Evolutionary conservation across 257 asterid species (phyloP), one percentile per base, ranked within the genome.

Genomic region (Echium plantagineum): DNA sequence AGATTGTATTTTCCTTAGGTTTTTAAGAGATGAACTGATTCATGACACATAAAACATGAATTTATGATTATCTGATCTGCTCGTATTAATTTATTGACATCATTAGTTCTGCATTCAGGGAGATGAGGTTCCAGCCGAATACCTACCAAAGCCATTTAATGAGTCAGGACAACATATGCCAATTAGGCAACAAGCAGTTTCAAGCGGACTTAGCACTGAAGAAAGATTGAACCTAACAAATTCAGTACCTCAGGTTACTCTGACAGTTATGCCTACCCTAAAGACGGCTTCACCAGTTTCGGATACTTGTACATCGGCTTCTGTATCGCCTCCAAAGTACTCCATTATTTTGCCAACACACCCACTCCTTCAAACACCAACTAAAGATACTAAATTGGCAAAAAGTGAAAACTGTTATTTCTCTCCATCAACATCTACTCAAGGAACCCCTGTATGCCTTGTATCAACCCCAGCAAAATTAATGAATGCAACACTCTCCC

Each of bases 61-160:
- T 24, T 18, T 10, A 6, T 28, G 6, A 17, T 53, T 53, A 15
- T 13, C 20, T 55, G 9, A 56, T 63, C 15, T 35, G 32, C 19
- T 3, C 8, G 19, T 52, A 9, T 18, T 51, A 58, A 52, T 60
- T 31, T 21, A 22, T 56, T 5, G 60, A 21, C 10, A 31, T 56
- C 18, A 16, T 12, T 12, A 21, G 24, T 55, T 73, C 21, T 74
- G 46, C 30, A 58, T 52, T 64, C 89, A 93, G 97, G 87, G 77
- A 1, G 81, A 93, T 71, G 97, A 93, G 48, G 77, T 93, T 63
- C 96, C 99, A 1, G 86, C 76, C 78, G 94, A 67, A 65, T 76
- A 6, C 18, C 71, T 89, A 8, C 99, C 97, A 2, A 83, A 66
- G 21, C 86, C 89, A 18, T 86, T 84, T 71, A 69, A 65, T 66